phyloP scores from a whole-genome alignment of 495 filamentous ascomycete genomes.

The Trichocladium uniseriatum region DNA sequence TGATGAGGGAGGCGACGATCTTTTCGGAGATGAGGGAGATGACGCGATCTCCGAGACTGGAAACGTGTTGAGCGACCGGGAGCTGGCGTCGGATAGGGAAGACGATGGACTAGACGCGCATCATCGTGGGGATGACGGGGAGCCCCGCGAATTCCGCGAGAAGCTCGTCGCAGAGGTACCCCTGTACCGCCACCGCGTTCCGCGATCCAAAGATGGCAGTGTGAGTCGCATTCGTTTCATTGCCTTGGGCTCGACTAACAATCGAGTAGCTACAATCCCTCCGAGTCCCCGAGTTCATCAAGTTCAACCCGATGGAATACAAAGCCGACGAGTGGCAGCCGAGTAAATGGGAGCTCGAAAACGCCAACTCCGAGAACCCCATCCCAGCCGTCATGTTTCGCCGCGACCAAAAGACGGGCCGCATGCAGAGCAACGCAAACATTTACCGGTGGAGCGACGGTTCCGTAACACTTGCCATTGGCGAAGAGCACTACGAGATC shows the following conservation, averaged over 20 bases:
- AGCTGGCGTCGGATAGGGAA: conserved; percentile 75
- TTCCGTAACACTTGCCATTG: conserved; percentile 64
- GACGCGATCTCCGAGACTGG: conserved; percentile 23
- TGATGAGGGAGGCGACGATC: conserved; percentile 49
- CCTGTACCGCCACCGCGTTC: conserved; percentile 55
- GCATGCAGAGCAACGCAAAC: conserved; percentile 66
- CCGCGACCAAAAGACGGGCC: conserved; percentile 32
- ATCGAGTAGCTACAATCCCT: conserved; percentile 60
- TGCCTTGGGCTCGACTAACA: not conserved
- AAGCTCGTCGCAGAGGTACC: conserved; percentile 49
- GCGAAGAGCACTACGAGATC: conserved; percentile 71
- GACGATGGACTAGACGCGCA: conserved; percentile 31
- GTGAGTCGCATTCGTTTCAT: conserved; percentile 23
- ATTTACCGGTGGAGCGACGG: conserved; percentile 79
- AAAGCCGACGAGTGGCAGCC: conserved; percentile 57
- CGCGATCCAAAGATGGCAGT: conserved; percentile 61
- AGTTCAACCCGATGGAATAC: conserved; percentile 64
- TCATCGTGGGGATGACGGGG: conserved; percentile 37
- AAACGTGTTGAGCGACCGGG: conserved; percentile 52
- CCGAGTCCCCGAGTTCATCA: conserved; percentile 70
- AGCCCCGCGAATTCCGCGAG: conserved; percentile 37
- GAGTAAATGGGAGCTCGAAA: conserved; percentile 38
- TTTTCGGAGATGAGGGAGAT: conserved; percentile 52
- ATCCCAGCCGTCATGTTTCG: conserved; percentile 33
- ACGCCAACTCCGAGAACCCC: conserved; percentile 31